Percentiles rank a stretch among this genome's conserved stretches.
These are phyloP conservation scores for Ichthyophthirius multifiliis DNA, from an alignment of 169 alveolate species.

Conservation along the genomic window DNA sequence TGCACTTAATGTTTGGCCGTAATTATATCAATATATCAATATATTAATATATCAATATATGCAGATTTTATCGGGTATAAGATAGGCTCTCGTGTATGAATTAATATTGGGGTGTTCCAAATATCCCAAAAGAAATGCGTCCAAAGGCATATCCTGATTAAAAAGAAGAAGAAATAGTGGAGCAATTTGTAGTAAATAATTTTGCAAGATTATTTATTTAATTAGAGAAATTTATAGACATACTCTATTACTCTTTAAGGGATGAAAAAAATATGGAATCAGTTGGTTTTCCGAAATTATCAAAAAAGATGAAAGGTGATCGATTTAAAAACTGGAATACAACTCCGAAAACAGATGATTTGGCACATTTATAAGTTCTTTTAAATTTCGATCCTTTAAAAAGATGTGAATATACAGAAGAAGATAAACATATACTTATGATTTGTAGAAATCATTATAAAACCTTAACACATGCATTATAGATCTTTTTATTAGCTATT, in stretches of 20 bases:
- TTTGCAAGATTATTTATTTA: slow-evolving; percentile 49
- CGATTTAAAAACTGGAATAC: slow-evolving; percentile 44
- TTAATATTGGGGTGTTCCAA: slow-evolving; percentile 59
- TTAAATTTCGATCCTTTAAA: slow-evolving; percentile 29
- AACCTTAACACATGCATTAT: slow-evolving; percentile 58
- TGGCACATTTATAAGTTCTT: slow-evolving; percentile 18
- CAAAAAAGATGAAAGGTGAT: not conserved
- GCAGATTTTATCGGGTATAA: not conserved
- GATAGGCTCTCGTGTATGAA: slow-evolving; percentile 57
- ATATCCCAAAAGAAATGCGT: too few species aligned
- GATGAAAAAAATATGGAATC: slow-evolving; percentile 53
- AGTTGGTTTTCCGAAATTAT: slow-evolving; percentile 34
- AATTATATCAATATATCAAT: not conserved
- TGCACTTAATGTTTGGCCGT: slow-evolving; percentile 78
- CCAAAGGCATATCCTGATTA: too few species aligned
- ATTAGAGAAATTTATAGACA: slow-evolving; percentile 44
- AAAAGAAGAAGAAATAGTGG: not conserved
- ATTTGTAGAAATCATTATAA: slow-evolving; percentile 73
- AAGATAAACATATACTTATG: slow-evolving; percentile 51
- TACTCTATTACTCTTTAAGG: slow-evolving; percentile 57
- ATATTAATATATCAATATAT: not conserved
- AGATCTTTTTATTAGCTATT: slow-evolving; percentile 58
- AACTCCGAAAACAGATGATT: slow-evolving; percentile 48
- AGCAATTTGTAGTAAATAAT: not conserved
- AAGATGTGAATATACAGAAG: slow-evolving; percentile 35